phyloP scores from a whole-genome alignment of 768 basidiomycete species.

The Trichaptum fuscoviolaceum region DNA sequence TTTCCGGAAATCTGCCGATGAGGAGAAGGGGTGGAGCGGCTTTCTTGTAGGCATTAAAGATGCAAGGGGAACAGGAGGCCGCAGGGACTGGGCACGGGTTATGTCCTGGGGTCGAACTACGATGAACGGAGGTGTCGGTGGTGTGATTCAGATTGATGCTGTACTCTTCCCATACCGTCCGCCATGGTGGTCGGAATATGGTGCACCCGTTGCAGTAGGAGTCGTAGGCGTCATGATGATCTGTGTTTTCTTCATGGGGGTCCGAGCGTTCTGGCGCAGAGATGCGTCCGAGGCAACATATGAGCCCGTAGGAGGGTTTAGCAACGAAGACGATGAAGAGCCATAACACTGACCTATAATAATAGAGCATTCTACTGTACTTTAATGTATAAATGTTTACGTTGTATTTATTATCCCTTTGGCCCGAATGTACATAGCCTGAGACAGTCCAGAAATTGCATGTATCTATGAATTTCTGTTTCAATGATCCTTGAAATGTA shows the following conservation, averaged over 20 bases:
- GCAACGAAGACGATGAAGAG: slow-evolving; percentile 41
- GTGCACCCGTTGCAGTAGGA: slow-evolving; percentile 60
- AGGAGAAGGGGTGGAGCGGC: slow-evolving; percentile 34
- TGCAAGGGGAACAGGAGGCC: slow-evolving; percentile 58
- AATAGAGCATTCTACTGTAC: neutral
- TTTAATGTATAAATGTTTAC: neutral
- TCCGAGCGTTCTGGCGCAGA: slow-evolving; percentile 61
- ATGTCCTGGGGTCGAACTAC: slow-evolving; percentile 75
- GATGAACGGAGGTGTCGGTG: slow-evolving; percentile 67
- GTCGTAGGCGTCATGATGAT: slow-evolving; percentile 55
- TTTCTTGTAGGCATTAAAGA: slow-evolving; percentile 72
- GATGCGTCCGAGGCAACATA: slow-evolving; percentile 84
- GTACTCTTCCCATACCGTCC: slow-evolving; percentile 84
- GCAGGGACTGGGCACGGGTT: slow-evolving; percentile 60
- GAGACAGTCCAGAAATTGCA: neutral
- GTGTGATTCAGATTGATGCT: slow-evolving; percentile 83
- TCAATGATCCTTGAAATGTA: neutral
- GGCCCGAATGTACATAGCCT: neutral
- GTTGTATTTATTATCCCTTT: neutral
- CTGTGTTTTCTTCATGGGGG: slow-evolving; percentile 67
- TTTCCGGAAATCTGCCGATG: slow-evolving; percentile 52
- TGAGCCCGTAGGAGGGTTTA: slow-evolving; percentile 84
- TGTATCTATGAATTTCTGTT: neutral
- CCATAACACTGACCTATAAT: neutral
- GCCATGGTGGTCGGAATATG: slow-evolving; percentile 77